Base-by-base conservation (phyloP, 305 asterid genomes). In the Solanum hybrid region DNA sequence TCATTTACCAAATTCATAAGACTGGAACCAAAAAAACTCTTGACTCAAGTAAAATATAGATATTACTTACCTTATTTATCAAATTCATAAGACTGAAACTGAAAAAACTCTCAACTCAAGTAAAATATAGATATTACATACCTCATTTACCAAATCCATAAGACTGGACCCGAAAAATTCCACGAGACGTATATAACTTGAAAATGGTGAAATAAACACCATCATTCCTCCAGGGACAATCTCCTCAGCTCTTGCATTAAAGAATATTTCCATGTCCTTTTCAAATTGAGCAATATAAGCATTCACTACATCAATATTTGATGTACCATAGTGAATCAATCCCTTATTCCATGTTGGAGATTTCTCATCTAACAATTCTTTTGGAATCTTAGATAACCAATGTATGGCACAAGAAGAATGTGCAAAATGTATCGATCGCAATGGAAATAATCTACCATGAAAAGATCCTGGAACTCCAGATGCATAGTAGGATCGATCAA, bases 361-460 rank as follows among this genome's bases (percentile, higher is more conserved):
- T 0, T 84, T 35, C 5, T 22, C 42, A 40, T 82, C 91, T 14
- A n/a, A 24, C 2, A 90, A 35, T 16, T 87, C 82, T 34, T 89
- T 71, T 4, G 92, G 91, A 40, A 80, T 6, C 18, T 81, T 67
- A 20, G 93, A 92, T 46, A 92, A 86, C 92, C 91, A 92, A 6
- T 92, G 91, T 16, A 89, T 89, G 1, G 89, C 10, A 89, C 78
- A 86, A 46, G 92, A 90, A 11, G 90, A 89, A 78, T 90, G 81
- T 5, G 86, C 87, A 24, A 90, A 89, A 36, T 90, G 91, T 57
- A 91, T 64, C 22, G 89, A 90, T 69, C 12, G 40, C 11, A 28
- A 33, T 14, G 90, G 89, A 14, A 31, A 75, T 75, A 75, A 31
- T 75, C 24, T 75, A 71, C 82, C 61, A 8, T 91, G 40, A 76